A percentile compares a stretch with the other conserved stretches of the same genome.
Conservation (phyloP, 164 flowering plant genomes). For the Vitis riparia region DNA sequence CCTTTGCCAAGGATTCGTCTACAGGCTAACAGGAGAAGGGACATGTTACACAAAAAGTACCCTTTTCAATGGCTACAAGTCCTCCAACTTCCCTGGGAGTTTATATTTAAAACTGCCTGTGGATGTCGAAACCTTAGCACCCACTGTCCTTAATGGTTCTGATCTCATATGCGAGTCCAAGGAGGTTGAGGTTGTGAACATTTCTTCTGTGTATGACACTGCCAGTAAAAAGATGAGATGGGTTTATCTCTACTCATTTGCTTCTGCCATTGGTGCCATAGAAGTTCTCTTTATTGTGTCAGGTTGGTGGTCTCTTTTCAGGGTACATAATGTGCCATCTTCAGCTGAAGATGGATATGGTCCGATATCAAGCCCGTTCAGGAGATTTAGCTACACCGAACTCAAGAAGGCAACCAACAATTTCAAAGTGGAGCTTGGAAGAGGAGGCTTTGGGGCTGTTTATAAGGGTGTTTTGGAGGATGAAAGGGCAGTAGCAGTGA, state of each 20-base stretch:
- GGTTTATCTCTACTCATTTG: conserved; percentile 31
- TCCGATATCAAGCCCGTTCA: conserved; percentile 28
- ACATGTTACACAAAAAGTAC: conserved; percentile 25
- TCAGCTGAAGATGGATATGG: conserved; percentile 28
- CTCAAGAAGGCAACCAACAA: conserved; percentile 42
- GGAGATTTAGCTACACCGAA: conserved; percentile 33
- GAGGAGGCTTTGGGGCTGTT: conserved; percentile 48
- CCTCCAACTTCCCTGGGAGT: conserved; percentile 19
- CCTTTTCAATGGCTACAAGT: conserved; percentile 29
- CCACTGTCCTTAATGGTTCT: neutral
- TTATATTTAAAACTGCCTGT: conserved; percentile 31
- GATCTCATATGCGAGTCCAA: conserved; percentile 5
- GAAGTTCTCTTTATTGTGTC: conserved; percentile 21
- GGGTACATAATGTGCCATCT: conserved; percentile 12
- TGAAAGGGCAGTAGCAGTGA: conserved; percentile 44
- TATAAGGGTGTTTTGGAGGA: conserved; percentile 41
- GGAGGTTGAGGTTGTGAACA: neutral
- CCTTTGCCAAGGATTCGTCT: conserved; percentile 33
- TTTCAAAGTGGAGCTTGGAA: conserved; percentile 43
- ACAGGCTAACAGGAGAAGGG: conserved; percentile 25
- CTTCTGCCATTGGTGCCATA: conserved; percentile 22
- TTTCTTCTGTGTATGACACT: conserved; percentile 10
- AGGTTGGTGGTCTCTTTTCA: conserved; percentile 28
- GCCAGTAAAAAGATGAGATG: conserved; percentile 16
- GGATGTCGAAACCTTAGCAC: neutral